A percentile compares a stretch with the other conserved stretches of the same genome.
Evolutionary conservation across 202 grass and related monocot species (phyloP).

Genomic region (Eragrostis tef): DNA sequence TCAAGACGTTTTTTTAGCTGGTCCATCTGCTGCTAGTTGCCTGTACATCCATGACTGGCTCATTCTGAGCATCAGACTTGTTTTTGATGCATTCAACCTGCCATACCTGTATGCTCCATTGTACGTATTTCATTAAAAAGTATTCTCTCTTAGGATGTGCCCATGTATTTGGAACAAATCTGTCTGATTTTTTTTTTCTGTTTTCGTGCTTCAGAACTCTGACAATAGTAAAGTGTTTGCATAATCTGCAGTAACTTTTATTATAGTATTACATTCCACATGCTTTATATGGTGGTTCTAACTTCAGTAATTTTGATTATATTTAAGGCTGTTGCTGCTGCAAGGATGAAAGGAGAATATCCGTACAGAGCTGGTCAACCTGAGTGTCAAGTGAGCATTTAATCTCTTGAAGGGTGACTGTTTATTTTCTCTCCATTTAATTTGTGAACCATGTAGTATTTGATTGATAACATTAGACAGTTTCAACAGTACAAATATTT

Average conservation of each 20-base stretch:
- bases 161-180: neutral
- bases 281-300: slow-evolving; percentile 31
- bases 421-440: neutral
- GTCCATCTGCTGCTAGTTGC: neutral
- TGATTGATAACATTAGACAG: slow-evolving; percentile 7
- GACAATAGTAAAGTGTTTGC: neutral
- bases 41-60: neutral
- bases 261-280: neutral
- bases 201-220: neutral
- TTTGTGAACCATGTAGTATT: slow-evolving; percentile 13
- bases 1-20: too few relatives aligned
- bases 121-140: neutral
- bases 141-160: neutral
- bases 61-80: neutral
- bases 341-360: slow-evolving; percentile 82
- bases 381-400: slow-evolving; percentile 71
- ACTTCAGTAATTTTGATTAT: slow-evolving; percentile 26
- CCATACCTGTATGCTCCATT: neutral
- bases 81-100: slow-evolving; percentile 19
- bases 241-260: neutral
- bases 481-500: slow-evolving; percentile 12
- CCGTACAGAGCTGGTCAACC: slow-evolving; percentile 70
- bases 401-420: slow-evolving; percentile 11
- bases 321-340: slow-evolving; percentile 62
- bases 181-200: neutral